These are phyloP conservation scores for Talinum fruticosum DNA, from an alignment of 148 eudicot species.

Conservation along the genomic window DNA sequence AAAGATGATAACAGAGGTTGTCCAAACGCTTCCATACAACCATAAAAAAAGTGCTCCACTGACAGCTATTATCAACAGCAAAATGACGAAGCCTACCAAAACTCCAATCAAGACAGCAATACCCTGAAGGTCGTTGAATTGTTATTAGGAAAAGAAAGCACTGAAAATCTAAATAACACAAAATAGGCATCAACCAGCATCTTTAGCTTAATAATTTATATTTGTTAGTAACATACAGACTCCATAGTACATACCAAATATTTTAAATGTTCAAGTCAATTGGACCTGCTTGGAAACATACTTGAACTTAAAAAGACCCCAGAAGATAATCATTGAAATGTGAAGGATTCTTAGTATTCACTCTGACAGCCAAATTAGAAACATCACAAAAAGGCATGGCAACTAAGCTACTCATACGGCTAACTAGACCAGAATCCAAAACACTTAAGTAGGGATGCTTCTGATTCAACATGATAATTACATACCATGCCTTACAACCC, in stretches of 20 bases:
- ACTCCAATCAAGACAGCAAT: conserved; percentile 57
- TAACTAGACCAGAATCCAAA: no score
- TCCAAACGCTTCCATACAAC: conserved; percentile 50
- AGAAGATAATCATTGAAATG: no score
- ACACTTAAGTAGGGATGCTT: no score
- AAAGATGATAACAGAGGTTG: conserved; percentile 40
- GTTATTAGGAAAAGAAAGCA: conserved; percentile 11
- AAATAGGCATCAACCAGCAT: not conserved
- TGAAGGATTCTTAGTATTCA: no score
- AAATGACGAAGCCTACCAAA: conserved; percentile 57
- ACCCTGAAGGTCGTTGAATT: conserved; percentile 39
- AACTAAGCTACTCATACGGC: no score
- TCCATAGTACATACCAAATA: not conserved
- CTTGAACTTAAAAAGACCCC: no score
- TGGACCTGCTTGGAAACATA: no score
- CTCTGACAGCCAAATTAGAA: no score
- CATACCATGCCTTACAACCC: no score
- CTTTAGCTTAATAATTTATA: not conserved
- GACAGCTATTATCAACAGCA: conserved; percentile 36
- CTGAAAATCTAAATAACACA: not conserved
- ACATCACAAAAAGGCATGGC: no score
- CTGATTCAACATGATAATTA: no score
- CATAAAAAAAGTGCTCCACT: conserved; percentile 43
- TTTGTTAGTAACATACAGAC: not conserved
- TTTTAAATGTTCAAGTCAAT: no score